A percentile compares a stretch with the other conserved stretches of the same genome.
Evolutionary conservation across 2,329 filamentous ascomycete genomes (phyloP).

Genomic region (Aspergillus floridensis): DNA sequence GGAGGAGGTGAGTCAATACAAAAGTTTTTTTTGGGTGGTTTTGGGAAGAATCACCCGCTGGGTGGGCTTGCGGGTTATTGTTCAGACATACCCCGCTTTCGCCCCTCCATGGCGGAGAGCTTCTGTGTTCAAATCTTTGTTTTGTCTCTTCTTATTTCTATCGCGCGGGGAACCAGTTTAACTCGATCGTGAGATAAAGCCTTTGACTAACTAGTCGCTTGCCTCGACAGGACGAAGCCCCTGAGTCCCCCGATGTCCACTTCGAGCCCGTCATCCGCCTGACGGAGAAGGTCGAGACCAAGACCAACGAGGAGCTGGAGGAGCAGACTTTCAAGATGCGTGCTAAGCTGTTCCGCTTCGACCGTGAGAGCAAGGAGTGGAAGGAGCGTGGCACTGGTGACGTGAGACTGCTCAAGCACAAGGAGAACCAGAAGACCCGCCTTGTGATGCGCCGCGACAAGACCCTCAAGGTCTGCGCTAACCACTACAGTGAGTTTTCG

Average conservation of each 20-base stretch:
- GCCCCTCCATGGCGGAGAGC: constrained; percentile 9
- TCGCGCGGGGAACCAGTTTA: too few relatives aligned
- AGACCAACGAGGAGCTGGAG: constrained; percentile 98
- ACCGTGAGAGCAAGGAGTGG: constrained; percentile 89
- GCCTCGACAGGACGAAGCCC: constrained; percentile 61
- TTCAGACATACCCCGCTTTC: neutral
- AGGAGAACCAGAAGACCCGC: constrained; percentile 96
- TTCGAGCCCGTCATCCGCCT: constrained; percentile 96
- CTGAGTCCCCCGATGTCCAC: constrained; percentile 88
- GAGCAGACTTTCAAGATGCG: constrained; percentile 99
- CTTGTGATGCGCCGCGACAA: constrained; percentile 99
- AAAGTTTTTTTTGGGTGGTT: neutral
- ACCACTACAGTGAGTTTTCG: constrained; percentile 84
- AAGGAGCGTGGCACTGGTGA: constrained; percentile 98
- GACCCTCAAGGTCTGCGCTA: constrained; percentile 99
- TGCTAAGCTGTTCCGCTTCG: constrained; percentile 98
- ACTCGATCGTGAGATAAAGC: neutral
- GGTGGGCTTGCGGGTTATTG: neutral
- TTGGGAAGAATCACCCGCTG: neutral
- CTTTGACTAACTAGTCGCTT: constrained; percentile 8
- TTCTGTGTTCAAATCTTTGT: constrained; percentile 1
- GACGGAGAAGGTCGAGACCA: constrained; percentile 93
- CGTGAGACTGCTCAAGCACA: constrained; percentile 95
- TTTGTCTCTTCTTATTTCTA: too few relatives aligned
- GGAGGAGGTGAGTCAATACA: constrained; percentile 52